These are phyloP conservation scores for Halophytophthora polymorphica DNA, from an alignment of 352 stramenopile genomes.

Conservation along the genomic window DNA sequence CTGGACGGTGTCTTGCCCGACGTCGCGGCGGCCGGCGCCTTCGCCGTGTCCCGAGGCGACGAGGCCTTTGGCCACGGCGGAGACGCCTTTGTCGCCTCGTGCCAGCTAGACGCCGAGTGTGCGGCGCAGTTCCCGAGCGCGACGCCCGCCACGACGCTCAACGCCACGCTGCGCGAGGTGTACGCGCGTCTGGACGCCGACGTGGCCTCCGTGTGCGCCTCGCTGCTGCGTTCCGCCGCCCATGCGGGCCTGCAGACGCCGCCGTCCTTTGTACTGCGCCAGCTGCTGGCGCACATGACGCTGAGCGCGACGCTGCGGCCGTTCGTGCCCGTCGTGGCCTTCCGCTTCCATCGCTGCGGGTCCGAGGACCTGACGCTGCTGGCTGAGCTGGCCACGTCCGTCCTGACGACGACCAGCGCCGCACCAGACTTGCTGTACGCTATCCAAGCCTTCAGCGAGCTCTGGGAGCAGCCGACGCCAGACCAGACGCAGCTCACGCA, in stretches of 20 bases:
- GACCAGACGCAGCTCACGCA: constrained; percentile 35
- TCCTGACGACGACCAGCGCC: constrained; percentile 14
- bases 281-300: constrained; percentile 50
- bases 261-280: constrained; percentile 39
- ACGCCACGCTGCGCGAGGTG: constrained; percentile 28
- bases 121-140: constrained; percentile 30
- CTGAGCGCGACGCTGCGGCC: constrained; percentile 39
- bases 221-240: constrained; percentile 15
- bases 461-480: constrained; percentile 63
- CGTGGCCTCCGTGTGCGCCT: constrained; percentile 20
- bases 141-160: constrained; percentile 25
- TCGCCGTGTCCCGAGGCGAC: constrained; percentile 30
- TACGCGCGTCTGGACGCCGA: constrained; percentile 40
- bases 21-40: constrained; percentile 1
- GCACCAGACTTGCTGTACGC: constrained; percentile 43
- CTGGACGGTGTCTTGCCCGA: constrained; percentile 46
- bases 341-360: constrained; percentile 53
- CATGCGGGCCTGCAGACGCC: constrained; percentile 15
- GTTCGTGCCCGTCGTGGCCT: constrained; percentile 63
- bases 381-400: constrained; percentile 23
- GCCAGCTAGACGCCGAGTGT: constrained; percentile 41
- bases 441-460: constrained; percentile 68
- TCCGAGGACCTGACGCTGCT: constrained; percentile 44
- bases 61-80: constrained; percentile 41
- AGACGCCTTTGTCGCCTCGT: constrained; percentile 44